Base-by-base conservation (phyloP, 2,329 filamentous ascomycete genomes). In the Cordyceps fumosorosea region DNA sequence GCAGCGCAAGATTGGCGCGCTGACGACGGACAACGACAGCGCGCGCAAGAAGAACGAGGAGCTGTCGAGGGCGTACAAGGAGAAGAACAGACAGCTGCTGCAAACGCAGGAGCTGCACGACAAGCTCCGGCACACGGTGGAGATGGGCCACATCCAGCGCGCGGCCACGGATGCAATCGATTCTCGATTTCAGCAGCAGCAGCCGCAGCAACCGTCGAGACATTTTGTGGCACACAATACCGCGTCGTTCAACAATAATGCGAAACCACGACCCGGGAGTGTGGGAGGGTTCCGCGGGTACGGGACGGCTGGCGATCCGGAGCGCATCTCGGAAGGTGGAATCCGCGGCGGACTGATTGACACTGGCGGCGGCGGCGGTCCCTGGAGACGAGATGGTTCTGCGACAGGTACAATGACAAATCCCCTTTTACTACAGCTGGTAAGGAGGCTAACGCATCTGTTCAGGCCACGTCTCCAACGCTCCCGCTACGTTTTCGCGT, bases 1-100 rank as follows among this genome's bases (percentile, higher is more conserved):
- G 16, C 85, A 89, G 58, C 82, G 84, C 34, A 88, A 85, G 69
- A 71, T 93, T 29, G 76, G 82, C 62, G 77, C 81, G 42, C 79
- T 90, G 75, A 80, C 84, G 62, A 68, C 78, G 10, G 85, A 90
- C 37, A 84, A 89, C 60, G 83, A 87, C 24, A 77, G 78, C 10
- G 76, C 93, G 12, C 80, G 85, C 57, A 81, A 83, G 55, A 92
- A 90, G 73, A 90, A 92, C 65, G 82, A 90, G 20, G 89, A 93
- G 42, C 76, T 96, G 1, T 77, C 80, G 5, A 80, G 85, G 24
- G 80, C 85, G 4, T 87, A 86, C 67, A 83, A 83, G 61, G 88
- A 92, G 24, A 95, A 93, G 71, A 85, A 78, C 66, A 86, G 83
- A 53, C 89, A 87, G 63, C 81, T 90, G 3, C 75, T 86, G 5